These are phyloP conservation scores for Canavalia ensiformis DNA, from an alignment of 306 rosid genomes.

Conservation along the genomic window DNA sequence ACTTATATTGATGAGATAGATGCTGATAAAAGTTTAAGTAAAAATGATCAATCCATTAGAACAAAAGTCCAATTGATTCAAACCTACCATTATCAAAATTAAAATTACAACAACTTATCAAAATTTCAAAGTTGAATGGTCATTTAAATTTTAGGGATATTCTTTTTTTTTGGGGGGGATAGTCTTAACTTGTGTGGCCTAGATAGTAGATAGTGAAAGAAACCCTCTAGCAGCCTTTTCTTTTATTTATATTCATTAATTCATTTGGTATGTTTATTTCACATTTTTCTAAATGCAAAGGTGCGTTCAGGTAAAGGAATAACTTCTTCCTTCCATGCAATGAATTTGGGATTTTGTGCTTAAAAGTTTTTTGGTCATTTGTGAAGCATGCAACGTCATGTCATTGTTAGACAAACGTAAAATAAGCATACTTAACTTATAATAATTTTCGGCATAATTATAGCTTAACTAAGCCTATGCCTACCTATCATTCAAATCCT, in stretches of 20 bases:
- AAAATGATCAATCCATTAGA: too few species aligned
- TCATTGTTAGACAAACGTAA: not conserved
- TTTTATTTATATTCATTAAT: slow-evolving; percentile 1
- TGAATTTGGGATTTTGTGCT: not conserved
- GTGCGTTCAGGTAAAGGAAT: not conserved
- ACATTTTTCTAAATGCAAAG: not conserved
- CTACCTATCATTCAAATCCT: slow-evolving; percentile 36
- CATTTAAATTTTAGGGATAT: not conserved
- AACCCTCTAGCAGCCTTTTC: not conserved
- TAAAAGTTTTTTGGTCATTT: not conserved
- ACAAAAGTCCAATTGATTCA: too few species aligned
- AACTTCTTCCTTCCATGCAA: not conserved
- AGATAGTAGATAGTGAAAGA: not conserved
- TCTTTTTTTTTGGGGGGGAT: not conserved
- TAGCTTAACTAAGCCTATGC: slow-evolving; percentile 30
- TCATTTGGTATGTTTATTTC: not conserved
- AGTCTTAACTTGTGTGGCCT: not conserved
- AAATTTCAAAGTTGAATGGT: not conserved
- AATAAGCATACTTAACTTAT: slow-evolving; percentile 3
- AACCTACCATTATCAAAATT: too few species aligned
- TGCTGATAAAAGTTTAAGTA: too few species aligned
- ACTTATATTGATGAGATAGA: too few species aligned
- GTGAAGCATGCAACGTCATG: not conserved
- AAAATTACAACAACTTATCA: too few species aligned
- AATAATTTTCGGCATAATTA: slow-evolving; percentile 38